phyloP scores from a whole-genome alignment of 208 protist genomes.

The Herpetomonas tarakana region DNA sequence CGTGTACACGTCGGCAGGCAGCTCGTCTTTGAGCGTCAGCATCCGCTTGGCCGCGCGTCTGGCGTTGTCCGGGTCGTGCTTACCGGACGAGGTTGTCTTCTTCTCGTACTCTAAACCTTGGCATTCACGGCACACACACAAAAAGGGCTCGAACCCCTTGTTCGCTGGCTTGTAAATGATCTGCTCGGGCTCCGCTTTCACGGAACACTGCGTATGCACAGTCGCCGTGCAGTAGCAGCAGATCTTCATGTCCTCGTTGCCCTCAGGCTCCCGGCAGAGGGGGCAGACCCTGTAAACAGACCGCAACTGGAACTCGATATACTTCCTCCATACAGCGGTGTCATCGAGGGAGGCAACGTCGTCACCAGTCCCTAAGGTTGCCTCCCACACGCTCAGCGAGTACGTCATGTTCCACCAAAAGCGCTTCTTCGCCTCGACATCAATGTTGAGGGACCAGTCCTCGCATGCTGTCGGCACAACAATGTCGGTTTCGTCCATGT shows the following conservation, averaged over 20 bases:
- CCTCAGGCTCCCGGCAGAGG: conserved; percentile 56
- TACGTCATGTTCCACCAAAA: conserved; percentile 86
- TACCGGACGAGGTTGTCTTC: not conserved
- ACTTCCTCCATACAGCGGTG: conserved; percentile 56
- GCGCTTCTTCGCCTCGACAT: conserved; percentile 22
- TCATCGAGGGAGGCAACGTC: conserved; percentile 35
- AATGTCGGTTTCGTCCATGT: conserved; percentile 10
- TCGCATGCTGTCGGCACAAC: conserved; percentile 49
- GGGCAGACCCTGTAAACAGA: conserved; percentile 68
- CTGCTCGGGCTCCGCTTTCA: conserved; percentile 31
- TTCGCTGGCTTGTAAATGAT: conserved; percentile 71
- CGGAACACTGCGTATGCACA: conserved; percentile 59
- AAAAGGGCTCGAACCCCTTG: conserved; percentile 25
- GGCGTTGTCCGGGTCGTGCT: conserved; percentile 30
- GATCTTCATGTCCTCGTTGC: conserved; percentile 63
- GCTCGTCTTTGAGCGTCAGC: conserved; percentile 46
- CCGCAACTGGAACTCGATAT: conserved; percentile 55
- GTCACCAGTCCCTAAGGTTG: conserved; percentile 31
- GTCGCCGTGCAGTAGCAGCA: conserved; percentile 76
- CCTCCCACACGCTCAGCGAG: conserved; percentile 63
- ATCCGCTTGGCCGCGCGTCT: conserved; percentile 37
- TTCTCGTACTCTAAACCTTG: conserved; percentile 24
- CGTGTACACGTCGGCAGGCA: conserved; percentile 20
- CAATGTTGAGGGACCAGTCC: conserved; percentile 77
- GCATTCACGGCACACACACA: conserved; percentile 63